phyloP scores from a whole-genome alignment of 441 rosid genomes.

The Euphorbia celastroides region DNA sequence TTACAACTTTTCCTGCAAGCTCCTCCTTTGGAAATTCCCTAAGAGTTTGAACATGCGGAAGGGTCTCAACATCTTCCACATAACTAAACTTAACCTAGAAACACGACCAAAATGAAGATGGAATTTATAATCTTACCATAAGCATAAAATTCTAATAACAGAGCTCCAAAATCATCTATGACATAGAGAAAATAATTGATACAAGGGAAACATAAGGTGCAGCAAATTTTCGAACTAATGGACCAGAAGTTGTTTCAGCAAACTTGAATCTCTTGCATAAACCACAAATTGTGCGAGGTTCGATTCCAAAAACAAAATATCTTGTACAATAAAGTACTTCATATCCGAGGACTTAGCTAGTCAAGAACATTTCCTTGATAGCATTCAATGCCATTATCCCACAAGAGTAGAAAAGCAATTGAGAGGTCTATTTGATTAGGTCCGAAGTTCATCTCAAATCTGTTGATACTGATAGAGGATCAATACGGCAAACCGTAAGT shows the following conservation, averaged over 20 bases:
- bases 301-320: neutral
- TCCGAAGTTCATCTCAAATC: neutral
- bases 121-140: constrained; percentile 4
- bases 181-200: neutral
- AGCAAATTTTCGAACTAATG: neutral
- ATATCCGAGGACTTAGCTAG: neutral
- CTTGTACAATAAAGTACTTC: neutral
- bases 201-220: too few species aligned
- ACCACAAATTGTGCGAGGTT: neutral
- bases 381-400: neutral
- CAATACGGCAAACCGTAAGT: neutral
- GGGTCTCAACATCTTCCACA: constrained; percentile 28
- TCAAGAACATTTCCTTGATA: neutral
- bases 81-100: constrained; percentile 29
- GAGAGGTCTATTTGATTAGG: neutral
- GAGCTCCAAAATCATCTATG: neutral
- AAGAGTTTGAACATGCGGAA: constrained; percentile 61
- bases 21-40: constrained; percentile 42
- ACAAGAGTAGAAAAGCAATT: neutral
- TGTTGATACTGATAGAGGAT: neutral
- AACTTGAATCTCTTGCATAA: neutral
- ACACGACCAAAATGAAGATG: constrained; percentile 13
- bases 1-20: constrained; percentile 54
- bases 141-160: neutral
- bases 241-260: neutral